Evolutionary conservation across 306 rosid genomes (phyloP), one percentile per base, ranked within the genome.

Genomic region (Cicer cuneatum): DNA sequence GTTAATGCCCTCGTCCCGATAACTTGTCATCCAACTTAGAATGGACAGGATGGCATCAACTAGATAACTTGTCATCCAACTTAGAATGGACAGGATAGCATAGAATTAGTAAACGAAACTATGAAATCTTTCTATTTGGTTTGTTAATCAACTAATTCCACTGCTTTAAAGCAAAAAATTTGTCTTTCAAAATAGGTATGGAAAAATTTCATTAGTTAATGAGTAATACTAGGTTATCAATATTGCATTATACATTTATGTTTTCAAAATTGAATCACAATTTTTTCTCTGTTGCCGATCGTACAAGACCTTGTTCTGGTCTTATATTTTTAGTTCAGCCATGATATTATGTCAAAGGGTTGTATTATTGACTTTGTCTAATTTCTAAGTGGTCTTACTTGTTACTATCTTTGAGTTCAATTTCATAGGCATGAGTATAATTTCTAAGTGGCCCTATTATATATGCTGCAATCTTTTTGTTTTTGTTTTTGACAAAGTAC

Each of bases 391-490:
- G 53, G 49, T 70, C 10, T 14, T 54, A 18, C 57, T 46, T 57
- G 13, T 72, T 42, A 38, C 4, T 4, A 10, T 58, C 43, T 57
- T 58, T 29, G 43, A 68, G 2, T 58, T 46, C 56, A 24, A 11
- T 78, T 61, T 69, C 33, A 16, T 53, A 1, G 43, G 39, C 68
- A 40, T 16, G 35, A 62, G 45, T 71, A 18, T 9, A 71, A 7
- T 43, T 66, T 68, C 66, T 0, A 41, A 40, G 58, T 73, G 33
- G 33, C 68, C 42, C 59, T 11, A 59, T 67, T 67, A 42, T 53
- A 10, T 24, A 75, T 13, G 21, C 7, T 10, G 48, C 60, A 66
- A 29, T 29, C 0, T 4, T 4, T 29, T n/a, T n/a, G n/a, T n/a
- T n/a, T 29, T 29, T 29, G n/a, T 24, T 0, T 29, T 29, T 29